Evolutionary conservation across 192 early-diverging fungal genomes (phyloP), one percentile per base, ranked within the genome.

Genomic region (Coemansia sp.): DNA sequence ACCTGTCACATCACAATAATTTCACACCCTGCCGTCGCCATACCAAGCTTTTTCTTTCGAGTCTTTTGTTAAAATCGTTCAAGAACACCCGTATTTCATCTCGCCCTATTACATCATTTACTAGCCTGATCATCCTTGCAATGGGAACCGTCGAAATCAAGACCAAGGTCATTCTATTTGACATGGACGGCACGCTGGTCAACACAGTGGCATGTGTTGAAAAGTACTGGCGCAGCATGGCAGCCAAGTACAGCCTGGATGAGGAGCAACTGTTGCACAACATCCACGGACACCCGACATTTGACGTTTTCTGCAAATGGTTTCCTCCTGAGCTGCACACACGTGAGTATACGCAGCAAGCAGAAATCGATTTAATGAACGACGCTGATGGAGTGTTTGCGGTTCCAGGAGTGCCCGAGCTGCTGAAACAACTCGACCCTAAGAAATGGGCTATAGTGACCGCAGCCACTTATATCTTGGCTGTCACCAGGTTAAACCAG

Each of bases 141-240:
- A n/a, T 17, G 10, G 14, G 17, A 3, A 51, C 60, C 47, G 40
- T 34, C 5, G 48, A 33, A 13, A 58, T 73, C 34, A 45, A 32
- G 33, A 50, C 70, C 20, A 47, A 53, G 28, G 70, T 41, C 8
- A 54, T 73, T 34, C 39, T 73, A 24, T 73, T 73, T 32, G 70
- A 73, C 42, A 61, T 73, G 60, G 70, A 73, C 28, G 70, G 64
- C 30, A 73, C 64, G 29, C 54, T 73, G 22, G 59, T 73, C 20
- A 55, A 72, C 40, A 72, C 68, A 9, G 43, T 52, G 0, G 57
- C 22, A 9, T 72, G 61, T 14, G 68, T 72, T 10, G 68, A 72
- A 30, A 42, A 50, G n/a, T 43, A 33, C 19, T 72, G 68, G 68
- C 57, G 61, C 11, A 3, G 10, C 4, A 30, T 60, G 41, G 61